These are phyloP conservation scores for Cytospora mali DNA, from an alignment of 2,329 filamentous ascomycete species.

Conservation along the genomic window DNA sequence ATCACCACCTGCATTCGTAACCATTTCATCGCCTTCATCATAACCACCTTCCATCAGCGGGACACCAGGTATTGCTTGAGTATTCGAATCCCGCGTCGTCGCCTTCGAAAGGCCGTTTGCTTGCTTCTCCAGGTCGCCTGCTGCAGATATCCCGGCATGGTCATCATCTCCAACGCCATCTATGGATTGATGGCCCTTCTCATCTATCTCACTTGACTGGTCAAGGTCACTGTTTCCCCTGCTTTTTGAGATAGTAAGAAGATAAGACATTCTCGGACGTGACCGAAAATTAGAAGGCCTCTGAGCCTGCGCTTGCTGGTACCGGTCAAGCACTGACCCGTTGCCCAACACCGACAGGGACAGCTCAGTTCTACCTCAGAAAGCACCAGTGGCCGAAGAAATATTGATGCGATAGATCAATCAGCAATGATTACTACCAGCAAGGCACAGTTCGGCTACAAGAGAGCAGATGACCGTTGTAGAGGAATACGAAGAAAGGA, in stretches of 20 bases:
- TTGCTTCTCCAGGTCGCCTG: slow-evolving; percentile 8
- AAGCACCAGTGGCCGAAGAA: no score
- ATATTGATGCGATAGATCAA: no score
- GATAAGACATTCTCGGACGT: background rate
- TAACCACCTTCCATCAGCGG: background rate
- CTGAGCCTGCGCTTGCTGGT: no score
- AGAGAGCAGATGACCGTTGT: background rate
- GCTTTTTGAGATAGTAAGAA: background rate
- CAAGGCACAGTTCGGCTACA: background rate
- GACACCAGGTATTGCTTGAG: slow-evolving; percentile 13
- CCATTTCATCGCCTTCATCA: background rate
- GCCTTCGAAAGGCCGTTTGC: background rate
- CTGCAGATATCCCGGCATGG: background rate
- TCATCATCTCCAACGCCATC: background rate
- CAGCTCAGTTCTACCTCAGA: background rate
- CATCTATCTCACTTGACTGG: slow-evolving; percentile 5
- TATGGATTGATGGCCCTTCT: background rate
- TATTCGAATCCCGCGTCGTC: slow-evolving; percentile 10
- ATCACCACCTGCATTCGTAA: background rate
- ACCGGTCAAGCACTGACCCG: no score
- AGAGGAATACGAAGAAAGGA: background rate
- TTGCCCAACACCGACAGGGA: background rate
- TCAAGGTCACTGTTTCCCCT: slow-evolving; percentile 2
- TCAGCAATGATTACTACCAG: background rate
- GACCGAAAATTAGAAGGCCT: background rate